A percentile compares a stretch with the other conserved stretches of the same genome.
Evolutionary conservation across 192 early-diverging fungal genomes (phyloP).

Genomic region (Podila horticola): DNA sequence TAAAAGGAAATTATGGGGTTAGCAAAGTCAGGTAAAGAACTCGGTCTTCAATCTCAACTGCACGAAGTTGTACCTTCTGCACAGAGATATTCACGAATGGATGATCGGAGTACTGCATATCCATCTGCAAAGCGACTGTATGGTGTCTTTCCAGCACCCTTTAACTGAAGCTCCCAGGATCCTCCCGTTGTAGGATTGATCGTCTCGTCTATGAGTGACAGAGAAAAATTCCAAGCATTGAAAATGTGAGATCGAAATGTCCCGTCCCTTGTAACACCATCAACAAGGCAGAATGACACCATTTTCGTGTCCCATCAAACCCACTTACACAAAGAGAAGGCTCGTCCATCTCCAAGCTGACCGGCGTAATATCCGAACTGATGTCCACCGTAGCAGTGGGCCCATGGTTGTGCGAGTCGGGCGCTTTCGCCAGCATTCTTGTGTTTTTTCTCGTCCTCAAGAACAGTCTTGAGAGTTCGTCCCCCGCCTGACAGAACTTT

Average conservation of each 20-base stretch:
- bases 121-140: conserved; percentile 92
- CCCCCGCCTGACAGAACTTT: conserved; percentile 21
- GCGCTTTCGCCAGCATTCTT: conserved; percentile 17
- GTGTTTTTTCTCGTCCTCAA: conserved; percentile 54
- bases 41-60: conserved; percentile 25
- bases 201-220: conserved; percentile 51
- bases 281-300: background rate
- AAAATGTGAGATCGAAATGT: background rate
- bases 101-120: conserved; percentile 86
- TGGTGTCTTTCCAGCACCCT: conserved; percentile 87
- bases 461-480: conserved; percentile 21
- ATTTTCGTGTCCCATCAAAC: background rate
- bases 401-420: conserved; percentile 66
- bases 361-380: conserved; percentile 77
- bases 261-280: too few species aligned
- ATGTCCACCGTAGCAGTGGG: conserved; percentile 77
- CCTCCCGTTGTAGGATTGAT: conserved; percentile 39
- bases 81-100: conserved; percentile 85
- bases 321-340: conserved; percentile 80
- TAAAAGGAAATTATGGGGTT: background rate
- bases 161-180: conserved; percentile 84
- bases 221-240: background rate
- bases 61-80: conserved; percentile 63
- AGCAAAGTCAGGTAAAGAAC: conserved; percentile 9
- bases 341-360: conserved; percentile 90